Evolutionary conservation across 2,329 filamentous ascomycete genomes (phyloP), one percentile per base, ranked within the genome.

Genomic region (Grosmannia clavigera): DNA sequence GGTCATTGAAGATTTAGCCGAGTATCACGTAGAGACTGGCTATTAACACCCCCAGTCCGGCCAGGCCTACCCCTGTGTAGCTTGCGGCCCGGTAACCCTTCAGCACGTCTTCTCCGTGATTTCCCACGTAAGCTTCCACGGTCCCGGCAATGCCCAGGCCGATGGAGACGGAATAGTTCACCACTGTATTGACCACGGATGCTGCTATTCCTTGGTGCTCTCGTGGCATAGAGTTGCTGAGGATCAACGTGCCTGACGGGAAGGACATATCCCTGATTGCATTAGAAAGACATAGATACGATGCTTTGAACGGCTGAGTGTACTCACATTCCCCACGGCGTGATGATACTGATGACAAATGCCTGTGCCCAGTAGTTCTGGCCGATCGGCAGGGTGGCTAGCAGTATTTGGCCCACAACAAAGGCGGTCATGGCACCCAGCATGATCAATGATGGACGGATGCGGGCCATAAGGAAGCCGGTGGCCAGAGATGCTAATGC

Each of bases 91-190:
- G 68, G 61, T 70, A 74, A 0, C 73, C 73, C 22, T 53, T 61
- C 12, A 74, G 61, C 35, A 66, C 55, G 40, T 73, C 67, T 3
- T 65, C 60, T 1, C 67, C 68, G 3, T 59, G 59, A 19, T 65
- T 48, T 48, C 67, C 67, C 0, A 75, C 66, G 3, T 74, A 70
- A 0, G 70, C 69, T 65, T 87, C 83, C 1, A 86, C 78, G 0
- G 82, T 87, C 0, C 83, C 84, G 0, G 84, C 85, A 55, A 89
- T 78, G 0, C 85, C 86, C 0, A 89, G 73, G 0, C 82, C 83
- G 3, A 88, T 70, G 0, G 81, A 82, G 46, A 88, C 86, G 61
- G 78, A 80, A 67, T 88, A 88, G 68, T 89, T 87, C 61, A 87
- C 80, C 11, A 85, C 74, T 0, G 84, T 86, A 61, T 78, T 82